Base-by-base conservation (phyloP, 2,329 filamentous ascomycete species). In the Penicillium sp. region DNA sequence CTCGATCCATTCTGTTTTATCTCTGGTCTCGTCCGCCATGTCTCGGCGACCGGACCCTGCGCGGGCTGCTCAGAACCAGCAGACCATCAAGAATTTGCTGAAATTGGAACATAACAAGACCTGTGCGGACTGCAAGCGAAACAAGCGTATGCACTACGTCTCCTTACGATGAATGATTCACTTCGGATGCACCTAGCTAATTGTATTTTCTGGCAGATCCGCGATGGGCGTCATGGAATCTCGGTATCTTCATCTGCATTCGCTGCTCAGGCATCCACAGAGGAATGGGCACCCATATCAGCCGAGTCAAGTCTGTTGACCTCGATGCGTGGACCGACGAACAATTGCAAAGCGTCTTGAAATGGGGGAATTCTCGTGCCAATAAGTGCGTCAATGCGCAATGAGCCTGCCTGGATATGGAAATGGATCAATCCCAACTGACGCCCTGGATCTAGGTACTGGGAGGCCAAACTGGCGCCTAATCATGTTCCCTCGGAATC, bases 241-340 rank as follows among this genome's bases (percentile, higher is more conserved):
- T 99, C 55, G 94, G 94, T 66, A 86, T 99, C 69, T 99, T 99
- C 72, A 81, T 99, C 69, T 99, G 94, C 80, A 99, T 99, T 72
- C 88, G 92, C 71, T 99, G 94, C 77, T 99, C 94, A 18, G 95
- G 95, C 69, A 96, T 99, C 70, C 94, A 99, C 77, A 90, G 94
- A 70, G 91, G 93, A 64, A 97, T 99, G 92, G 94, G 94, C 68
- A 97, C 93, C 61, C 94, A 99, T 77, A 97, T 99, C 73, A 97
- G 91, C 75, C 84, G 90, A 74, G 94, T 99, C 73, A 99, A 99
- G 75, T 97, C 92, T 1, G 94, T 99, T 64, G 94, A 99, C 74
- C 85, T 99, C 62, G 94, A 99, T 74, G 87, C 93, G 24, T 99
- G 94, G 94, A 99, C 94, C 61, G 94, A 99, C 73, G 94, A 99